Percentiles rank a stretch among this genome's conserved stretches.
Evolutionary conservation across 441 rosid species (phyloP).

Genomic region (Pelargonium hybrid): DNA sequence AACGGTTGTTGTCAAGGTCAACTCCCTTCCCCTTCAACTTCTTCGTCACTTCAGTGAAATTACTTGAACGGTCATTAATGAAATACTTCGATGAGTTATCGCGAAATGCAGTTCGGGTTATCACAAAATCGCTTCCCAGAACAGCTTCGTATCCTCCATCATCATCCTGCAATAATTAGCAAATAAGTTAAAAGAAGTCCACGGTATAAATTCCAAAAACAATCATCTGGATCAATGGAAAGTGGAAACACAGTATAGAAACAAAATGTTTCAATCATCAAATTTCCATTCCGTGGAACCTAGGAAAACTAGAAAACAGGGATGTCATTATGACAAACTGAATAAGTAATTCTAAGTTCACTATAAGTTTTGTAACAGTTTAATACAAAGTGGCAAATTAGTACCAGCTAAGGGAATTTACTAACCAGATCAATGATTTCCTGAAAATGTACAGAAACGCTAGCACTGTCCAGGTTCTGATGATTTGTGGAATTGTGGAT

Average conservation of each 20-base stretch:
- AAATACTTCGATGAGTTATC: constrained; percentile 92
- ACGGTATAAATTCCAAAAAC: background rate
- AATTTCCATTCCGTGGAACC: background rate
- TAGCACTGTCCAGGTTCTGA: constrained; percentile 87
- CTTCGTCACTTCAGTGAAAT: constrained; percentile 89
- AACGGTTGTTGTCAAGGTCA: constrained; percentile 91
- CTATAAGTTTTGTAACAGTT: background rate
- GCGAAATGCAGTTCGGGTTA: constrained; percentile 82
- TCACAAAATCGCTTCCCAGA: constrained; percentile 78
- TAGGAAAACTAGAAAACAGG: too few relatives aligned
- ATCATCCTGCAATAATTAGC: constrained; percentile 45
- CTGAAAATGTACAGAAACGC: constrained; percentile 93
- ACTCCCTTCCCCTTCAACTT: constrained; percentile 85
- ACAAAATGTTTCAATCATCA: background rate
- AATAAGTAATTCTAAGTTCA: too few relatives aligned
- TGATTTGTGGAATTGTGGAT: constrained; percentile 92
- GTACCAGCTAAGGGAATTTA: background rate
- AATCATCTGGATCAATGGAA: background rate
- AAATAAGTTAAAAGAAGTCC: constrained; percentile 12
- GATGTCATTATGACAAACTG: too few relatives aligned
- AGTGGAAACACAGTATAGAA: background rate
- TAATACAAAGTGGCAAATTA: background rate
- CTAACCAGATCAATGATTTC: constrained; percentile 82
- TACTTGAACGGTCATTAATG: constrained; percentile 66
- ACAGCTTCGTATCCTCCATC: constrained; percentile 63